Percentiles rank a stretch among this genome's conserved stretches.
Evolutionary conservation across 345 rosid genomes (phyloP).

Genomic region (Viola odorata): DNA sequence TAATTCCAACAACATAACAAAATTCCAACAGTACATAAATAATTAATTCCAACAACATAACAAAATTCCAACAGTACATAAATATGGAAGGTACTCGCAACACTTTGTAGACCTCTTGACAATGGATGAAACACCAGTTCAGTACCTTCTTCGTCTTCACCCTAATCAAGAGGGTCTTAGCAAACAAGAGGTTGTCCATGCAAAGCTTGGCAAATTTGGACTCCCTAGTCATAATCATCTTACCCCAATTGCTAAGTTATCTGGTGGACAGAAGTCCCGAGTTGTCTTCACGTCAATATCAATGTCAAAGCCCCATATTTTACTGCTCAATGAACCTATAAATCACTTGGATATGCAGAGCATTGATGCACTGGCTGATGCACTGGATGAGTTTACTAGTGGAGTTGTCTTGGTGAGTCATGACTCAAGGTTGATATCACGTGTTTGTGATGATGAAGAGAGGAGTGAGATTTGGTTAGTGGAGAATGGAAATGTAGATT

Average conservation of each 20-base stretch:
- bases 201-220: constrained; percentile 92
- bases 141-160: constrained; percentile 89
- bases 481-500: constrained; percentile 81
- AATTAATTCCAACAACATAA: no score
- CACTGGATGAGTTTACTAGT: constrained; percentile 80
- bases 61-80: no score
- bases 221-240: constrained; percentile 88
- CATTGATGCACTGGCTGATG: constrained; percentile 89
- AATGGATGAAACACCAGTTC: constrained; percentile 90
- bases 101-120: constrained; percentile 89
- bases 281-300: constrained; percentile 93
- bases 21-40: no score
- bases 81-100: constrained; percentile 93
- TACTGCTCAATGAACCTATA: constrained; percentile 86
- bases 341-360: constrained; percentile 97
- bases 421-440: constrained; percentile 83
- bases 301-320: constrained; percentile 86
- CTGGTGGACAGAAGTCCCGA: constrained; percentile 90
- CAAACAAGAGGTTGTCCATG: constrained; percentile 93
- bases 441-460: constrained; percentile 86
- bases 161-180: constrained; percentile 95
- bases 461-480: constrained; percentile 88
- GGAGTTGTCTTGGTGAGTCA: constrained; percentile 94
- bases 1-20: no score
- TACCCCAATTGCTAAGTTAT: constrained; percentile 75